These are phyloP conservation scores for Acanthamoeba healyi DNA, from an alignment of 208 protist genomes.

Conservation along the genomic window DNA sequence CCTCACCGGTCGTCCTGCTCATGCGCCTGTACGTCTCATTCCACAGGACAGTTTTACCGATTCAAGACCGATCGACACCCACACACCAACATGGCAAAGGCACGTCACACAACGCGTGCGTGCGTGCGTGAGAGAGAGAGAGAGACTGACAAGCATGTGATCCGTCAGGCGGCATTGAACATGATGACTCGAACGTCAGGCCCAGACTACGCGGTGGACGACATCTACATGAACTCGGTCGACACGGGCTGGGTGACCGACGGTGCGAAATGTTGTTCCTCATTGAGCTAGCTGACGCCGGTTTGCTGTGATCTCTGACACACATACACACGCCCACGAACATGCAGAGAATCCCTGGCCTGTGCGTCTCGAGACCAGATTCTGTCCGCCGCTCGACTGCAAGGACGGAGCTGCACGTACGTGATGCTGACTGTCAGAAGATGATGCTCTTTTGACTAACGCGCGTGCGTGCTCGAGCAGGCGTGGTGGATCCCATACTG, in stretches of 20 bases:
- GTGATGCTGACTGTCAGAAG: conserved; percentile 91
- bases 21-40: too few species aligned
- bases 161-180: conserved; percentile 97
- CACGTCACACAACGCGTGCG: background rate
- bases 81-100: conserved; percentile 98
- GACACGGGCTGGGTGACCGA: conserved; percentile 96
- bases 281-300: background rate
- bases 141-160: too few species aligned
- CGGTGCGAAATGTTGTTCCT: background rate
- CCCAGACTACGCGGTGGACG: conserved; percentile 92
- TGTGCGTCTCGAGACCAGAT: conserved; percentile 94
- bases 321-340: too few species aligned
- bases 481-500: conserved; percentile 95
- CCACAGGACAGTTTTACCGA: conserved; percentile 90
- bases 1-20: too few species aligned
- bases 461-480: conserved; percentile 78
- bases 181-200: conserved; percentile 98
- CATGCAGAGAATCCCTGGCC: conserved; percentile 20
- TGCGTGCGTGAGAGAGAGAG: too few species aligned
- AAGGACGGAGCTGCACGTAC: conserved; percentile 90
- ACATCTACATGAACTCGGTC: conserved; percentile 98
- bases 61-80: conserved; percentile 92
- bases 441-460: background rate
- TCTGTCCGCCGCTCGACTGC: conserved; percentile 86
- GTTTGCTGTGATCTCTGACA: too few species aligned